A percentile compares a stretch with the other conserved stretches of the same genome.
phyloP scores from a whole-genome alignment of 495 filamentous ascomycete species.

The Hypoxylon fuscum region DNA sequence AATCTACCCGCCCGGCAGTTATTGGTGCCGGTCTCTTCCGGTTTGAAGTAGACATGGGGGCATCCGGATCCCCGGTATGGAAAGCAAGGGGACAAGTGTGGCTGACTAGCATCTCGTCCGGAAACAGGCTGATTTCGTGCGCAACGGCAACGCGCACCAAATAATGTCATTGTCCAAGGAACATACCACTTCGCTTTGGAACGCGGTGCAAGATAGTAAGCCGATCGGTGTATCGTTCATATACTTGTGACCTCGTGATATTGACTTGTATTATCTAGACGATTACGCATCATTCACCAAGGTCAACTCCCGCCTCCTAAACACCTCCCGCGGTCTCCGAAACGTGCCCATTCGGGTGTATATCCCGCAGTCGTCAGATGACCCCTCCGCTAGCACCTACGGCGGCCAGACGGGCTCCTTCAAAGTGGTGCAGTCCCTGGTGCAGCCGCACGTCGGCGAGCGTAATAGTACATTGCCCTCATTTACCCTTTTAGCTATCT shows the following conservation, averaged over 20 bases:
- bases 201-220: constrained; percentile 80
- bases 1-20: constrained; percentile 15
- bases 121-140: constrained; percentile 80
- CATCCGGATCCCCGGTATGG: background rate
- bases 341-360: constrained; percentile 89
- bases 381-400: constrained; percentile 46
- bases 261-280: constrained; percentile 59
- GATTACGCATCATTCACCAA: constrained; percentile 75
- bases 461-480: constrained; percentile 48
- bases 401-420: constrained; percentile 57
- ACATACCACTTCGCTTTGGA: constrained; percentile 87
- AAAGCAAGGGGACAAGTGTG: background rate
- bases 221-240: background rate
- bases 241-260: background rate
- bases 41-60: background rate
- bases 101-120: background rate
- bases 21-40: background rate
- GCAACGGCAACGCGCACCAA: constrained; percentile 88
- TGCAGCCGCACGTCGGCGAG: constrained; percentile 58
- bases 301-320: constrained; percentile 81
- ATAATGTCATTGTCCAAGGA: constrained; percentile 94
- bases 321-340: constrained; percentile 75
- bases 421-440: constrained; percentile 74
- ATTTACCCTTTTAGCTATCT: background rate
- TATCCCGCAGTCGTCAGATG: constrained; percentile 73